Percentiles rank a stretch among this genome's conserved stretches.
Conservation (phyloP, 768 basidiomycete species). For the Lactarius vividus region DNA sequence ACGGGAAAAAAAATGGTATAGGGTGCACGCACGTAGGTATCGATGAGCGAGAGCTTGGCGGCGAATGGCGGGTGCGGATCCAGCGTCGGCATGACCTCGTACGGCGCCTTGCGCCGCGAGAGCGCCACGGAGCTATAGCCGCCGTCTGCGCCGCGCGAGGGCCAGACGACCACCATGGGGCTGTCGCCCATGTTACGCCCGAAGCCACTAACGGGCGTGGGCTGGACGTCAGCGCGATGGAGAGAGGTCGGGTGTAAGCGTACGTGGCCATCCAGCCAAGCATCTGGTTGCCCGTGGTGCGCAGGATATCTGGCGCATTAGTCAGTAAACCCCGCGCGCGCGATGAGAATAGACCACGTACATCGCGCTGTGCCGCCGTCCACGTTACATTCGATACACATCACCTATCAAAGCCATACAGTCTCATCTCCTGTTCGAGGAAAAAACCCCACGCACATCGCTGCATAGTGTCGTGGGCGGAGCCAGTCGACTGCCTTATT, state of each 20-base stretch:
- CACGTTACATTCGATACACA: conserved; percentile 20
- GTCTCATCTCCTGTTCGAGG: no score
- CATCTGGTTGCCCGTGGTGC: conserved; percentile 18
- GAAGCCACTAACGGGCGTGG: conserved; percentile 47
- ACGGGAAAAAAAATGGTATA: not conserved
- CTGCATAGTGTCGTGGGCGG: conserved; percentile 18
- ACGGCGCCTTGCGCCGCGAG: conserved; percentile 56
- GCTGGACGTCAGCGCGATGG: not conserved
- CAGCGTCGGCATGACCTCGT: conserved; percentile 55
- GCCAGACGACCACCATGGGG: conserved; percentile 75
- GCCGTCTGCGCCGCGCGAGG: conserved; percentile 49
- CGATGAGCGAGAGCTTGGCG: conserved; percentile 42
- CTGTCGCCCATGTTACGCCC: conserved; percentile 51
- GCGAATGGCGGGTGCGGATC: conserved; percentile 50
- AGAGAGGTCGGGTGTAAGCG: no score
- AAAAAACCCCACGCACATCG: not conserved
- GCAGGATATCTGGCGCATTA: conserved; percentile 24
- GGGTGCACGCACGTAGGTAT: conserved; percentile 36
- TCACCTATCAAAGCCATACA: not conserved
- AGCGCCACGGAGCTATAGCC: conserved; percentile 45
- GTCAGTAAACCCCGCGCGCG: not conserved
- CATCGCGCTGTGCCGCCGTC: conserved; percentile 16
- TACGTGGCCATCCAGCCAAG: conserved; percentile 33
- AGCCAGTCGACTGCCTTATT: conserved; percentile 1
- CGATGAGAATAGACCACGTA: not conserved